Conservation (phyloP, 768 basidiomycete species). For the Neoboletus magnificus region DNA sequence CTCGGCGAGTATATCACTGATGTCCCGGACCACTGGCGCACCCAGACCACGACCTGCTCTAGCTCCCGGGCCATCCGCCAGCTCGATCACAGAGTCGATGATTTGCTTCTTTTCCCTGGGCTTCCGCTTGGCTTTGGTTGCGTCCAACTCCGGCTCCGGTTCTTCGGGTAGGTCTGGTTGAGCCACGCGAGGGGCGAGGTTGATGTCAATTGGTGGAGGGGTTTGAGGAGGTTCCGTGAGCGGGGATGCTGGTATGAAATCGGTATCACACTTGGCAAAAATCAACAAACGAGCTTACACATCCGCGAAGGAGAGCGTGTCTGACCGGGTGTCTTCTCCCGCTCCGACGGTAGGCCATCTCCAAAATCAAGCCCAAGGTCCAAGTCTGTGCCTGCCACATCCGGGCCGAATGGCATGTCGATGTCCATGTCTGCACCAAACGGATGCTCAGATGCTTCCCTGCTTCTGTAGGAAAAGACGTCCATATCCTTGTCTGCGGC, state of each 20-base stretch:
- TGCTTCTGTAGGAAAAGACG: conserved; percentile 58
- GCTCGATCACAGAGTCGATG: conserved; percentile 87
- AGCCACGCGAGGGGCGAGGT: conserved; percentile 47
- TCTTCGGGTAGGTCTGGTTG: conserved; percentile 39
- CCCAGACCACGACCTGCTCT: conserved; percentile 57
- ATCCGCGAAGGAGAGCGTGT: conserved; percentile 63
- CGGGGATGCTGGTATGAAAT: conserved; percentile 57
- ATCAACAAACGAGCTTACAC: conserved; percentile 43
- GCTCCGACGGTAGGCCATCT: conserved; percentile 45
- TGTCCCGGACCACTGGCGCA: conserved; percentile 50
- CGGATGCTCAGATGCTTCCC: conserved; percentile 63
- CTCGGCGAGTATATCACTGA: conserved; percentile 71
- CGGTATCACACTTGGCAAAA: conserved; percentile 1
- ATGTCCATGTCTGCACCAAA: conserved; percentile 54
- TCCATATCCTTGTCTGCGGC: conserved; percentile 56
- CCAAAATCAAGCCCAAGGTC: conserved; percentile 74
- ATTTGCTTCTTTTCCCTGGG: conserved; percentile 80
- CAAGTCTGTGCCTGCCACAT: conserved; percentile 52
- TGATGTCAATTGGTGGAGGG: conserved; percentile 61
- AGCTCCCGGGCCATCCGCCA: conserved; percentile 59
- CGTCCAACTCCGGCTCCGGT: conserved; percentile 27
- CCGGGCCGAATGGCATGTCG: conserved; percentile 49
- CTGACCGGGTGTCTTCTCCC: conserved; percentile 55
- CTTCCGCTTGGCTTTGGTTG: conserved; percentile 46
- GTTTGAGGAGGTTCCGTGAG: conserved; percentile 73